Conservation (phyloP, 108 stramenopile genomes). For the Cyclotella cryptica region DNA sequence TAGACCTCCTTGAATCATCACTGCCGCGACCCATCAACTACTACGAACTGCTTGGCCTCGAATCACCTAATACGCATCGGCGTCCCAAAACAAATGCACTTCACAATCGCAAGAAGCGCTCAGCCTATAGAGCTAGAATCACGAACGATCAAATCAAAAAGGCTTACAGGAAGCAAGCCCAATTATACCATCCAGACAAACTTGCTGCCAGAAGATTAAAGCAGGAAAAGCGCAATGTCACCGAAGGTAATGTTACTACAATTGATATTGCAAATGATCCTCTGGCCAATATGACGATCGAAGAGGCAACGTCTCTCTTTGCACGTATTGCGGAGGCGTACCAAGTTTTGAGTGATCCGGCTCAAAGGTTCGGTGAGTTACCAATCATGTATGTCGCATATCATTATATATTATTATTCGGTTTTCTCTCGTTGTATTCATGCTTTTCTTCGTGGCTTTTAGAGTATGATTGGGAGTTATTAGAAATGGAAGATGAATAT, state of each 20-base stretch:
- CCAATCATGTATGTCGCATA: neutral
- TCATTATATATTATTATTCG: neutral
- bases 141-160: slow-evolving; percentile 67
- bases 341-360: slow-evolving; percentile 61
- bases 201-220: slow-evolving; percentile 39
- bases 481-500: slow-evolving; percentile 55
- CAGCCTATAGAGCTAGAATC: slow-evolving; percentile 47
- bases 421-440: neutral
- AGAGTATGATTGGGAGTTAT: slow-evolving; percentile 75
- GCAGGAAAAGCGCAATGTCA: slow-evolving; percentile 14
- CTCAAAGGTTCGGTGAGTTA: slow-evolving; percentile 33
- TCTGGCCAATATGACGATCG: slow-evolving; percentile 48
- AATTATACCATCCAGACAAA: slow-evolving; percentile 81
- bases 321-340: slow-evolving; percentile 79
- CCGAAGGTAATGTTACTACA: neutral
- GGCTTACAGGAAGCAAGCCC: slow-evolving; percentile 79
- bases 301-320: slow-evolving; percentile 71
- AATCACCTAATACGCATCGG: slow-evolving; percentile 43
- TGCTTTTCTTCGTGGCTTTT: neutral
- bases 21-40: slow-evolving; percentile 32
- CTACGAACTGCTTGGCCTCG: slow-evolving; percentile 47
- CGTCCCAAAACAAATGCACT: slow-evolving; percentile 34
- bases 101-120: slow-evolving; percentile 40
- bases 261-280: slow-evolving; percentile 20
- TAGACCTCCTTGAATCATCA: neutral